Percentiles rank a stretch among this genome's conserved stretches.
phyloP scores from a whole-genome alignment of 192 early-diverging fungal genomes.

The Gigaspora rosea region DNA sequence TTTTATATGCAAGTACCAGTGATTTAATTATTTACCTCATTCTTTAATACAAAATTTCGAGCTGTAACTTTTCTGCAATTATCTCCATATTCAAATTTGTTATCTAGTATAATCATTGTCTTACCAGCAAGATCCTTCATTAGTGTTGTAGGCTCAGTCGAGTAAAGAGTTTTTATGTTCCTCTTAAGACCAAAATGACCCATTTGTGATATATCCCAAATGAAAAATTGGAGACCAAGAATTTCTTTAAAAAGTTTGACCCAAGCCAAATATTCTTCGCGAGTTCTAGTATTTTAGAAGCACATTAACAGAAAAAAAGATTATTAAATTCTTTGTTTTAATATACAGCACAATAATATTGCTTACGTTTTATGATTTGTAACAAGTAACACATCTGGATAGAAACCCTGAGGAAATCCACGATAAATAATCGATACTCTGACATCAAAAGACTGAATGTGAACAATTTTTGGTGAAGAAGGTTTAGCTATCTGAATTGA shows the following conservation, averaged over 20 bases:
- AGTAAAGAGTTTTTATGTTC: not conserved
- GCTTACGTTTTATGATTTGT: conserved; percentile 29
- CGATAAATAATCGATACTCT: conserved; percentile 30
- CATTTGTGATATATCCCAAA: conserved; percentile 34
- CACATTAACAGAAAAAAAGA: too few species aligned
- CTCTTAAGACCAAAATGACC: conserved; percentile 23
- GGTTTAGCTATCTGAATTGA: not conserved
- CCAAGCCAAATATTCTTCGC: conserved; percentile 26
- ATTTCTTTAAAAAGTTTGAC: conserved; percentile 9
- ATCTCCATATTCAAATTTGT: conserved; percentile 27
- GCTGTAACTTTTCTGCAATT: conserved; percentile 18
- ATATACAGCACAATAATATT: not conserved
- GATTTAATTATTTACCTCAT: conserved; percentile 4
- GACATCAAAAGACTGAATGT: conserved; percentile 30
- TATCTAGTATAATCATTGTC: conserved; percentile 32
- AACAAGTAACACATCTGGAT: conserved; percentile 25
- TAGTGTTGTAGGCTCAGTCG: conserved; percentile 22
- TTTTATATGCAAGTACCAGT: not conserved
- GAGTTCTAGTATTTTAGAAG: not conserved
- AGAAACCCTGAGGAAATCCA: conserved; percentile 13
- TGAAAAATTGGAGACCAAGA: conserved; percentile 17
- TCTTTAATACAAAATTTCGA: conserved; percentile 13
- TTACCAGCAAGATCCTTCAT: conserved; percentile 29
- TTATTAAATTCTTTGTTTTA: not conserved
- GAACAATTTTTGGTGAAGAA: conserved; percentile 25